Conservation (phyloP, 768 basidiomycete genomes). For the Naganishia onofrii region DNA sequence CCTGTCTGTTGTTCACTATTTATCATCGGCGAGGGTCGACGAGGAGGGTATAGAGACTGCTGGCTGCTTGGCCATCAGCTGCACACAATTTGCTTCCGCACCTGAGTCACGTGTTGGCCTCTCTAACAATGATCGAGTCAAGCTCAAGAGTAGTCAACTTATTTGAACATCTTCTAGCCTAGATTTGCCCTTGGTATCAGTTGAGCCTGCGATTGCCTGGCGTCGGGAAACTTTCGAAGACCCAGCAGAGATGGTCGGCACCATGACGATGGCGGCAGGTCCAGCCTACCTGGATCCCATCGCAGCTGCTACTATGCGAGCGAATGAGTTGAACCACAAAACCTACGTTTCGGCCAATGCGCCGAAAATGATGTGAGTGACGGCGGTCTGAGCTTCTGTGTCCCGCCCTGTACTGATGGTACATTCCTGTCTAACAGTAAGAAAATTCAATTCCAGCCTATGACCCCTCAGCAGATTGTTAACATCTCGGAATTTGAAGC, state of each 20-base stretch:
- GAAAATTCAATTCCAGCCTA: constrained; percentile 89
- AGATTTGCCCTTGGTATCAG: neutral
- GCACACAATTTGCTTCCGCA: constrained; percentile 1
- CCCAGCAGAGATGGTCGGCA: neutral
- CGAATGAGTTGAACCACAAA: constrained; percentile 41
- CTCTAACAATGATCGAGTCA: neutral
- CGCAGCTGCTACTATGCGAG: constrained; percentile 11
- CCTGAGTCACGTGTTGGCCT: neutral
- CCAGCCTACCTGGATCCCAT: constrained; percentile 15
- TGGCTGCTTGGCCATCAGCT: constrained; percentile 4
- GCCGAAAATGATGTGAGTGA: constrained; percentile 51
- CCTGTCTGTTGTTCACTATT: neutral
- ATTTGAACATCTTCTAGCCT: neutral
- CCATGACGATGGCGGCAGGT: constrained; percentile 13
- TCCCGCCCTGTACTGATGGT: neutral
- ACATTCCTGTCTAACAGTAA: constrained; percentile 61
- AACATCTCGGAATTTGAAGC: constrained; percentile 95
- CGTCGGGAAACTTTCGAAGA: neutral
- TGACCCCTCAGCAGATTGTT: constrained; percentile 92
- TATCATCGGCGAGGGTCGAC: neutral
- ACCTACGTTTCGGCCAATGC: constrained; percentile 52
- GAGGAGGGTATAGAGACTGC: neutral
- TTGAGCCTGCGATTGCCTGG: neutral
- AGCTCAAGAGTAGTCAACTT: neutral
- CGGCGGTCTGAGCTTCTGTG: neutral